Conservation (phyloP, 2,329 filamentous ascomycete genomes). For the Aspergillus udagawae region DNA sequence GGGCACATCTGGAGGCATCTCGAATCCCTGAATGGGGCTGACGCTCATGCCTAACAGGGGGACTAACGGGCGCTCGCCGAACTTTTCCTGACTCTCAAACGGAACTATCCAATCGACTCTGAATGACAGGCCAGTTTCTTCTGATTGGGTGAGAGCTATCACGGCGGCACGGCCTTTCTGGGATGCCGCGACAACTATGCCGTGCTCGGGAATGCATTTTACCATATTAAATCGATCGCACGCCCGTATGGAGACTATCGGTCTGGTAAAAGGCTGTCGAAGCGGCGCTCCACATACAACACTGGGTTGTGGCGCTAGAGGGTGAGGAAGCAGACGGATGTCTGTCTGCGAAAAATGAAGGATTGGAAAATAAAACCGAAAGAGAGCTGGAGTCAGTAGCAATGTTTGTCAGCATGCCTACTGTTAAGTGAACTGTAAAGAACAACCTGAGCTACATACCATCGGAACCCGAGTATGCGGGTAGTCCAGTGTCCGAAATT, state of each 20-base stretch:
- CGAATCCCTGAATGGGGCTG: constrained; percentile 53
- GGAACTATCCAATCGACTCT: constrained; percentile 57
- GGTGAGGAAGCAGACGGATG: constrained; percentile 35
- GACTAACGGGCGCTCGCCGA: constrained; percentile 39
- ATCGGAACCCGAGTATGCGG: constrained; percentile 14
- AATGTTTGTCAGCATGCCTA: constrained; percentile 5
- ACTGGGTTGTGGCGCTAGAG: constrained; percentile 26
- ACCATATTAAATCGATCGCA: constrained; percentile 56
- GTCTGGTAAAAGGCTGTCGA: constrained; percentile 23
- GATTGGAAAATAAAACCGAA: constrained; percentile 34
- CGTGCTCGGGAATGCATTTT: constrained; percentile 56
- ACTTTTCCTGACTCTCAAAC: constrained; percentile 46
- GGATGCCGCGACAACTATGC: constrained; percentile 54
- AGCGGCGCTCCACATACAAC: constrained; percentile 30
- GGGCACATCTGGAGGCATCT: constrained; percentile 32
- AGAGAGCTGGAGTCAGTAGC: constrained; percentile 12
- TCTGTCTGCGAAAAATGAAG: constrained; percentile 40
- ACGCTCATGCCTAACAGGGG: constrained; percentile 54
- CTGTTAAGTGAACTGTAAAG: background rate
- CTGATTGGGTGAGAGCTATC: constrained; percentile 47
- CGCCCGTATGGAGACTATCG: constrained; percentile 18
- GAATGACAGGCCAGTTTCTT: constrained; percentile 42
- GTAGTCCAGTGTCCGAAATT: constrained; percentile 4
- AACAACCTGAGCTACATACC: constrained; percentile 11
- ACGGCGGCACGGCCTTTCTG: constrained; percentile 56